Conservation (phyloP, 2,329 filamentous ascomycete genomes). For the Fusarium odoratissimum region DNA sequence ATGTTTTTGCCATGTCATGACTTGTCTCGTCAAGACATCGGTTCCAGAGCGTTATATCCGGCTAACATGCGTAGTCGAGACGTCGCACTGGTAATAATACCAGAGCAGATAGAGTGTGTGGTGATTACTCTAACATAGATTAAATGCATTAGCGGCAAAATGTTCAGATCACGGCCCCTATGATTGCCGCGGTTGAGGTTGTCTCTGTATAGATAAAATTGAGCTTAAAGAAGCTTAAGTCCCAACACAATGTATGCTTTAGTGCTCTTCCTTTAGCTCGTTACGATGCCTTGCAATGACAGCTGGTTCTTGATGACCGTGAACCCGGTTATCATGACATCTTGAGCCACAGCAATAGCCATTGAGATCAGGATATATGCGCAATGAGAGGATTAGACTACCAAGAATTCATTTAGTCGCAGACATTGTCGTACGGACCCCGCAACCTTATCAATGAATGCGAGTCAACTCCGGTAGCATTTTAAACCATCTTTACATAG, state of each 20-base stretch:
- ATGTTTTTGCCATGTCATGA: slow-evolving; percentile 14
- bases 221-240: not conserved
- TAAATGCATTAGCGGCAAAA: slow-evolving; percentile 13
- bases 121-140: not conserved
- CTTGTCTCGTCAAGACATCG: slow-evolving; percentile 1
- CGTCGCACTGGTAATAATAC: slow-evolving; percentile 5
- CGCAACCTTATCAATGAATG: not conserved
- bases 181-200: not conserved
- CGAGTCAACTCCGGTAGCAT: slow-evolving; percentile 1
- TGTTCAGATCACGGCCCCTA: not conserved
- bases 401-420: not conserved
- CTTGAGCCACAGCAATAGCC: not conserved
- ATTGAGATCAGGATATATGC: not conserved
- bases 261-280: not conserved
- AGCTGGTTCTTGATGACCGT: not conserved
- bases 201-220: not conserved
- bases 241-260: not conserved
- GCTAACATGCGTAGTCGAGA: not conserved
- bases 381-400: not conserved
- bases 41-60: not conserved
- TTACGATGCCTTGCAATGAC: not conserved
- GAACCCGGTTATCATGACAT: slow-evolving; percentile 11
- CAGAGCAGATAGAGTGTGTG: not conserved
- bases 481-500: not conserved
- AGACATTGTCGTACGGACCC: not conserved